A percentile compares a stretch with the other conserved stretches of the same genome.
Conservation (phyloP, 2,329 filamentous ascomycete species). For the Botrytis fabae region DNA sequence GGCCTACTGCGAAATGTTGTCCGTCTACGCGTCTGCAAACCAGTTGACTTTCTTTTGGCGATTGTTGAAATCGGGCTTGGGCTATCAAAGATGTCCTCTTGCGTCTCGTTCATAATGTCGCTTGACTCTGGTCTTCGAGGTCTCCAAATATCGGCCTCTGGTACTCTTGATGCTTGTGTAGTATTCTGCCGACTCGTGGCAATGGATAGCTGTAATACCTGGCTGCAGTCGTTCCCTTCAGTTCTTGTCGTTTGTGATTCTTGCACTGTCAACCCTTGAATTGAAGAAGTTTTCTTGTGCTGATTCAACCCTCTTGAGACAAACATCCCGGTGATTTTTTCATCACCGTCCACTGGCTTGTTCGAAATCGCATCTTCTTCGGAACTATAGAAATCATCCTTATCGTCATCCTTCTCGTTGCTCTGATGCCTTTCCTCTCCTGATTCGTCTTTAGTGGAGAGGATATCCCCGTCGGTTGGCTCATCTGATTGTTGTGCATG, state of each 20-base stretch:
- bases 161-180: not conserved
- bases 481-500: not conserved
- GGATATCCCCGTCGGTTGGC: not conserved
- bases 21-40: not conserved
- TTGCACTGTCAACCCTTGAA: not conserved
- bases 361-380: not conserved
- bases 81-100: slow-evolving; percentile 31
- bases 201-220: slow-evolving; percentile 1
- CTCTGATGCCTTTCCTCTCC: not conserved
- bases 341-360: not conserved
- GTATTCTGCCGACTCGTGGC: not conserved
- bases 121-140: slow-evolving; percentile 25
- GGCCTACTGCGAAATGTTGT: slow-evolving; percentile 17
- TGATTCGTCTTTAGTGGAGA: not conserved
- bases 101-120: slow-evolving; percentile 27
- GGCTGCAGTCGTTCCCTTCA: not conserved
- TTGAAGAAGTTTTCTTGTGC: not conserved
- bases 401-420: not conserved
- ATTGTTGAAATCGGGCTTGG: slow-evolving; percentile 8
- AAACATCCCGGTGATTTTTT: not conserved
- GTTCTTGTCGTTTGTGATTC: slow-evolving; percentile 13
- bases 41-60: not conserved
- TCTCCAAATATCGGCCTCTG: slow-evolving; percentile 25
- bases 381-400: not conserved
- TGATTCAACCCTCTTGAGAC: not conserved